Evolutionary conservation across 345 rosid species (phyloP), one percentile per base, ranked within the genome.

Genomic region (Conringia planisiliqua): DNA sequence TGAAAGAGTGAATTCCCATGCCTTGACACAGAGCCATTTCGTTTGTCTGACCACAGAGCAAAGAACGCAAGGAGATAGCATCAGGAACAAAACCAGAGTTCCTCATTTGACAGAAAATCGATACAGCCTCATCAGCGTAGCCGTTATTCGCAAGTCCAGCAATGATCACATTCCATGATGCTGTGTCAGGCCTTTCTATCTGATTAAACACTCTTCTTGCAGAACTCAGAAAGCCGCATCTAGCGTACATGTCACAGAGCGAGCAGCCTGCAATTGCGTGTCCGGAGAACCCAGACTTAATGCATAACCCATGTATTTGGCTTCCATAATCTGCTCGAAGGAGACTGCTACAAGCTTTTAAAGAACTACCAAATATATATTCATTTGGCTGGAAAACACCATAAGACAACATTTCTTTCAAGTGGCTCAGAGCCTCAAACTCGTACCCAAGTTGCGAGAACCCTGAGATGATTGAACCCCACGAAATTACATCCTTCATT

Each of bases 161-260:
- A n/a, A 88, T 82, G 20, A 85, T 79, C 36, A 78, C 89, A 75
- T 88, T 88, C 88, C 87, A 88, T 2, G 88, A 80, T 8, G 80
- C 87, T 61, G 86, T 71, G 76, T 88, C 92, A 4, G 86, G 92
- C 4, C 29, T 84, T 59, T 73, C 86, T 68, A 88, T 84, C 52
- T 77, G 82, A 72, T 20, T 4, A 75, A 88, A 88, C 26, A 74
- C 84, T 16, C 57, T 65, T 66, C 66, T 71, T 17, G 89, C 87
- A 54, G 81, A 80, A 55, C 65, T 67, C 57, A 86, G 63, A 47
- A 63, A 81, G 39, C 84, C 86, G 17, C 84, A 81, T 68, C 85
- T 82, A n/a, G 89, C 83, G 56, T 88, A 88, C 87, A 86, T 81
- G 76, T 88, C 88, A 60, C 85, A 83, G 35, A 88, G 79, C 12